phyloP scores from a whole-genome alignment of 192 early-diverging fungal species.

The Coemansia sp. region DNA sequence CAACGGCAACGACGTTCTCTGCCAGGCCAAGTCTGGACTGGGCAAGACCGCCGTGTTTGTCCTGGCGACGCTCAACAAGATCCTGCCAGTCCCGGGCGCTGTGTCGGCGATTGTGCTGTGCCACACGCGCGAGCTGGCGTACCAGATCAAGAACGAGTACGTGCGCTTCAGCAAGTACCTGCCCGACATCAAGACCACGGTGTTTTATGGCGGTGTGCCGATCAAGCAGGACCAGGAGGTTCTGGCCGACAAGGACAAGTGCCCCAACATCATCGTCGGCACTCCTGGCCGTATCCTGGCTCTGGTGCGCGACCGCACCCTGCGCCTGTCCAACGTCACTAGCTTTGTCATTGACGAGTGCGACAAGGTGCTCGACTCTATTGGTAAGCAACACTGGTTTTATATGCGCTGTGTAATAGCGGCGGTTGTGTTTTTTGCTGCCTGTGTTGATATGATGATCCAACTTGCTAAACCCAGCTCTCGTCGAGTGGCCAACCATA shows the following conservation, averaged over 20 bases:
- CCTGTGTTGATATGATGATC: conserved; percentile 47
- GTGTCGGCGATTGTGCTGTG: conserved; percentile 90
- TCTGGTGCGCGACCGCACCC: conserved; percentile 78
- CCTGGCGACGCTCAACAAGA: conserved; percentile 89
- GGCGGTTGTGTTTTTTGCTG: background rate
- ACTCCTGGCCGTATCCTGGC: conserved; percentile 93
- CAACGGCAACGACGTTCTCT: conserved; percentile 93
- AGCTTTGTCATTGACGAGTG: conserved; percentile 99
- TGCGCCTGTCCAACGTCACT: conserved; percentile 82
- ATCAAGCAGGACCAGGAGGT: conserved; percentile 78
- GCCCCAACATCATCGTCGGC: conserved; percentile 95
- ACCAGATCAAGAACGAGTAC: conserved; percentile 98
- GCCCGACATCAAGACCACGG: conserved; percentile 87
- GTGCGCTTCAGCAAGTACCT: conserved; percentile 93
- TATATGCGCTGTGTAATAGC: conserved; percentile 1
- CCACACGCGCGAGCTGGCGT: conserved; percentile 97
- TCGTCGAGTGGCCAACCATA: conserved; percentile 56
- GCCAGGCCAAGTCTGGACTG: conserved; percentile 98
- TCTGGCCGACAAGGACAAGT: conserved; percentile 76
- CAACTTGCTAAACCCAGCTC: conserved; percentile 76
- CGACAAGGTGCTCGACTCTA: conserved; percentile 92
- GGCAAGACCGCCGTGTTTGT: conserved; percentile 99
- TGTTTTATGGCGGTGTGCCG: conserved; percentile 87
- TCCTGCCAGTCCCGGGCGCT: conserved; percentile 76
- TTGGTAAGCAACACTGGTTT: conserved; percentile 63